phyloP scores from a whole-genome alignment of 768 basidiomycete species.

The Lactifluus hygrophoroides region DNA sequence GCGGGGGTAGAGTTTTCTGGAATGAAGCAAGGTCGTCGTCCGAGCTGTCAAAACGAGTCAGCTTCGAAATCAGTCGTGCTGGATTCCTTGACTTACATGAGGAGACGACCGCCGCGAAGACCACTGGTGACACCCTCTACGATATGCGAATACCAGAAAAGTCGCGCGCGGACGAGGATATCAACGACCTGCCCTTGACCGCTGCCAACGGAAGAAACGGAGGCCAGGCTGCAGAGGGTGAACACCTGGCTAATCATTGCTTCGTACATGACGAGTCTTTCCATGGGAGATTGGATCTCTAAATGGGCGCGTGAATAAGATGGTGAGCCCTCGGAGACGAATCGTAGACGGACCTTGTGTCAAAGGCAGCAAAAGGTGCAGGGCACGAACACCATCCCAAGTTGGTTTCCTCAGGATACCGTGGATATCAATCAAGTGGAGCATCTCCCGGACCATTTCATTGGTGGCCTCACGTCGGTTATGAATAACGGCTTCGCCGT shows the following conservation, averaged over 20 bases:
- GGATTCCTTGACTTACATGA: slow-evolving; percentile 46
- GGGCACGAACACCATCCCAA: slow-evolving; percentile 77
- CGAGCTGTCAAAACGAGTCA: slow-evolving; percentile 34
- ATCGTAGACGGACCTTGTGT: slow-evolving; percentile 59
- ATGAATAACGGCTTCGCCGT: slow-evolving; percentile 29
- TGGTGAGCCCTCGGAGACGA: not conserved
- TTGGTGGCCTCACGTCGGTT: slow-evolving; percentile 49
- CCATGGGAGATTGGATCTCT: slow-evolving; percentile 39
- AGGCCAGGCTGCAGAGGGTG: slow-evolving; percentile 55
- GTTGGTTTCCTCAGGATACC: slow-evolving; percentile 72
- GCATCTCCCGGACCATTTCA: slow-evolving; percentile 64
- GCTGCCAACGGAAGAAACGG: slow-evolving; percentile 37
- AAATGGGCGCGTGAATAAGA: slow-evolving; percentile 9
- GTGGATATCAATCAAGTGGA: slow-evolving; percentile 72
- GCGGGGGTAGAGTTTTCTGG: slow-evolving; percentile 42
- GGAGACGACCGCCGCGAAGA: slow-evolving; percentile 74
- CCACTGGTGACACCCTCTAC: slow-evolving; percentile 80
- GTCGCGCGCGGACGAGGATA: slow-evolving; percentile 53
- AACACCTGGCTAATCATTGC: slow-evolving; percentile 76
- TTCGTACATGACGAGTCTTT: slow-evolving; percentile 62
- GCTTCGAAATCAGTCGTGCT: not conserved
- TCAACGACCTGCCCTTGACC: slow-evolving; percentile 51
- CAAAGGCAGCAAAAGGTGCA: slow-evolving; percentile 74
- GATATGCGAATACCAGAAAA: slow-evolving; percentile 86
- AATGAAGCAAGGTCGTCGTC: slow-evolving; percentile 72